Conservation (phyloP, 176 grass and related monocot species). For the Phragmites australis region DNA sequence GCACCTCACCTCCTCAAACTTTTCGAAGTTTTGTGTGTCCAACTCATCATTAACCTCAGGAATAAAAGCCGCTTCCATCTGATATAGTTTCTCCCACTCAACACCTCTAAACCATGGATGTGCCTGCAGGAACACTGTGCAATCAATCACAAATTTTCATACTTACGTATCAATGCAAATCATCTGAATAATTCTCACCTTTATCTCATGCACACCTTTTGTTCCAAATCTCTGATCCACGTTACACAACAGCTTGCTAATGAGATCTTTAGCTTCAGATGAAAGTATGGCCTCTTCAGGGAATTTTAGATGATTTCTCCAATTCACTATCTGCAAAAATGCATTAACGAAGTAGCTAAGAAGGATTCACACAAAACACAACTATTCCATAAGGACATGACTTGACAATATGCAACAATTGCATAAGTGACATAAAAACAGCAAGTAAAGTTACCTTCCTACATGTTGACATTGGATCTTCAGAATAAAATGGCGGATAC, state of each 20-base stretch:
- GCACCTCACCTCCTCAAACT: conserved; percentile 71
- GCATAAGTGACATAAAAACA: conserved; percentile 6
- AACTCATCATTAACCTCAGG: conserved; percentile 72
- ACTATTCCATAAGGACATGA: neutral
- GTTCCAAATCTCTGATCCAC: conserved; percentile 82
- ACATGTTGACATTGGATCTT: conserved; percentile 92
- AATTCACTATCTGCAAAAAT: conserved; percentile 83
- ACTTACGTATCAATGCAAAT: neutral
- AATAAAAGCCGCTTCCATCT: conserved; percentile 91
- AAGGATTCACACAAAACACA: conserved; percentile 5
- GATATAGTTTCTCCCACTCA: conserved; percentile 78
- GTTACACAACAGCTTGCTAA: conserved; percentile 79
- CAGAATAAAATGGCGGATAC: conserved; percentile 97
- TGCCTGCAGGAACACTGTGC: conserved; percentile 42
- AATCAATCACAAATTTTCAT: neutral
- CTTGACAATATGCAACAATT: conserved; percentile 13
- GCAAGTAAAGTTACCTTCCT: conserved; percentile 63
- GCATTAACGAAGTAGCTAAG: neutral
- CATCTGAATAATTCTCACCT: conserved; percentile 37
- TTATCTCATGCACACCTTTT: conserved; percentile 93
- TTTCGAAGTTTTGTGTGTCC: conserved; percentile 92
- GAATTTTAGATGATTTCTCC: conserved; percentile 93
- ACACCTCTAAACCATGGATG: conserved; percentile 79
- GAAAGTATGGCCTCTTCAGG: conserved; percentile 89
- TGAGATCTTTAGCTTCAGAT: conserved; percentile 79